Conservation (phyloP, 2,329 filamentous ascomycete species). For the Alternaria sp. region DNA sequence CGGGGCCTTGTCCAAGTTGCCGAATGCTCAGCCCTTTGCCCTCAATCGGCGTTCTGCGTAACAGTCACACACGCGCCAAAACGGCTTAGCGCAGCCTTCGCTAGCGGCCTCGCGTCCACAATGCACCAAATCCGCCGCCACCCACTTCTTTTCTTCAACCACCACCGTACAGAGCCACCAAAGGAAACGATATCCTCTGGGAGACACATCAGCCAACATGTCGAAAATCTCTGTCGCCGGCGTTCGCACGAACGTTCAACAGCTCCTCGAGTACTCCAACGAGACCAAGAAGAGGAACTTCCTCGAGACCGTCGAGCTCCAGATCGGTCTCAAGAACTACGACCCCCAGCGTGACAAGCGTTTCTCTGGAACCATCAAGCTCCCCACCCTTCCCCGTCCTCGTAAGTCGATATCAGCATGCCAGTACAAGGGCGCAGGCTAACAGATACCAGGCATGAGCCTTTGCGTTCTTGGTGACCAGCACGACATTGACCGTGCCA, state of each 20-base stretch:
- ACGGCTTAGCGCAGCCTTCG: conserved; percentile 19
- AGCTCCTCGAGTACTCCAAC: conserved; percentile 93
- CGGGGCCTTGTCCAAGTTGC: neutral
- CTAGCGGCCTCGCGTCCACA: conserved; percentile 26
- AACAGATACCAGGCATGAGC: conserved; percentile 34
- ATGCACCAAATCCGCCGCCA: conserved; percentile 27
- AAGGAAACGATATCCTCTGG: conserved; percentile 55
- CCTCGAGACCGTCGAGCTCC: conserved; percentile 86
- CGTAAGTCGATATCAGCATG: conserved; percentile 27
- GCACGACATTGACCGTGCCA: conserved; percentile 99
- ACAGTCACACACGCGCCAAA: conserved; percentile 1
- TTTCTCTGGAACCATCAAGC: conserved; percentile 99
- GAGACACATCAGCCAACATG: conserved; percentile 66
- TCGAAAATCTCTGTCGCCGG: conserved; percentile 91
- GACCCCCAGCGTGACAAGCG: conserved; percentile 99
- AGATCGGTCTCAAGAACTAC: conserved; percentile 60
- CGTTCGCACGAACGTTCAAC: conserved; percentile 93
- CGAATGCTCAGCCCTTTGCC: too few species aligned
- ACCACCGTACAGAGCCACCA: conserved; percentile 51
- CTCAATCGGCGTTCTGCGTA: too few species aligned
- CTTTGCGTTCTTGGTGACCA: conserved; percentile 83
- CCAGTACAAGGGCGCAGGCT: conserved; percentile 8
- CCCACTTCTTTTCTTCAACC: conserved; percentile 32
- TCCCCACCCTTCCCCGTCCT: conserved; percentile 86
- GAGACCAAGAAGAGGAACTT: conserved; percentile 99